Base-by-base conservation (phyloP, 257 asterid genomes). In the Striga asiatica region DNA sequence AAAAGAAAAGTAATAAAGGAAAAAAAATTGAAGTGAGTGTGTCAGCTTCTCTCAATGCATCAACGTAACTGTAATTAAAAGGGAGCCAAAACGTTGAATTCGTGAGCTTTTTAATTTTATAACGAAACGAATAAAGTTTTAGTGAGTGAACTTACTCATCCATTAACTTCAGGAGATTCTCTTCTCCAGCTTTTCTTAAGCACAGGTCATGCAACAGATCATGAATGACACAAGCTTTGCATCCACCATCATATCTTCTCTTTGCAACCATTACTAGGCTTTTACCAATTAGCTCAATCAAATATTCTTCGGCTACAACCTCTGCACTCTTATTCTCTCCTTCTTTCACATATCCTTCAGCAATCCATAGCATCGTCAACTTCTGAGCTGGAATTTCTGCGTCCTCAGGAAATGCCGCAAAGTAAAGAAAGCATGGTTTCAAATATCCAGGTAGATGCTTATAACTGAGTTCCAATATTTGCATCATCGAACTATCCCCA, bases 351-450 rank as follows among this genome's bases (percentile, higher is more conserved):
- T 68, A 60, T 8, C 78, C 78, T 66, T 66, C 72, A 0, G 66
- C 67, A 1, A 48, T 42, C 82, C 75, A 71, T 4, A 64, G 23
- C 1, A 53, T 14, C 12, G 38, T 37, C 66, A 71, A 56, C 38
- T 51, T 32, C 3, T 12, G 7, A 0, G 50, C 64, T 17, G 22
- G 19, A 18, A 71, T 71, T 24, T 71, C 17, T 24, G 8, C 16
- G 9, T 39, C 35, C 46, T 60, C 54, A 8, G 38, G 48, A 57
- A 64, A 71, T 2, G 52, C 46, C 47, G 51, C 69, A 18, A 67
- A 62, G 35, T 67, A 75, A 19, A 75, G 68, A 16, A 75, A 53
- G 21, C 78, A 67, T 0, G 54, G 60, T 65, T 60, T 71, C 38
- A 67, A 29, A 29, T 60, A 61, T n/a, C 27, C 10, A 2, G 68